Evolutionary conservation across 1,139 yeast species (phyloP).

Genomic region (Suhomyces coccinellae): DNA sequence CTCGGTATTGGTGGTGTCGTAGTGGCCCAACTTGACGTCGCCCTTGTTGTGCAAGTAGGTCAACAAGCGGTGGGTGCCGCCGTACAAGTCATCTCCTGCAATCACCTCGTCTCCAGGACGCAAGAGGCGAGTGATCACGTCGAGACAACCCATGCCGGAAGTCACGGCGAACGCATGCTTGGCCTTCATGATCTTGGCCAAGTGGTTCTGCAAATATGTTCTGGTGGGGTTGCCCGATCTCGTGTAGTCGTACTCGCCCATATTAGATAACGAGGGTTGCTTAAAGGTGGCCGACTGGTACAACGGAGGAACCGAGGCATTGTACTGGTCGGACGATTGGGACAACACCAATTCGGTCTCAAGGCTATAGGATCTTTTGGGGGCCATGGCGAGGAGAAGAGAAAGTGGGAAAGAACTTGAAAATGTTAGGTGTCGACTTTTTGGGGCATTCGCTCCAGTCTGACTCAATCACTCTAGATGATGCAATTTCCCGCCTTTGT

Average conservation of each 20-base stretch:
- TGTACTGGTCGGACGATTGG: slow-evolving; percentile 68
- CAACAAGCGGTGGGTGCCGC: slow-evolving; percentile 86
- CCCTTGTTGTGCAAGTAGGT: slow-evolving; percentile 68
- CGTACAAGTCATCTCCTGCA: slow-evolving; percentile 92
- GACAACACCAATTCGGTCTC: slow-evolving; percentile 77
- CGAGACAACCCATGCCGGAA: slow-evolving; percentile 91
- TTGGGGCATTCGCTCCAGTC: slow-evolving; percentile 3
- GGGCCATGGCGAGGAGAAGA: slow-evolving; percentile 10
- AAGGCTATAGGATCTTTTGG: slow-evolving; percentile 42
- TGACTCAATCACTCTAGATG: slow-evolving; percentile 15
- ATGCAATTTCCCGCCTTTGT: slow-evolving; percentile 11
- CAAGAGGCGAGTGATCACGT: slow-evolving; percentile 73
- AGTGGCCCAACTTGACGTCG: slow-evolving; percentile 70
- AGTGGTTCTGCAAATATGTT: slow-evolving; percentile 72
- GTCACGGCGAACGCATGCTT: slow-evolving; percentile 76
- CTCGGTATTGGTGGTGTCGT: slow-evolving; percentile 76
- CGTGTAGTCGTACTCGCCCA: slow-evolving; percentile 89
- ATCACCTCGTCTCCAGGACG: slow-evolving; percentile 80
- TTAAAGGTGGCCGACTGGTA: slow-evolving; percentile 94
- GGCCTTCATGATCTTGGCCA: slow-evolving; percentile 76
- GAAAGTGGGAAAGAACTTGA: not conserved
- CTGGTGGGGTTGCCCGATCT: slow-evolving; percentile 95
- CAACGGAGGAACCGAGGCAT: slow-evolving; percentile 83
- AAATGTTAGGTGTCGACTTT: slow-evolving; percentile 4
- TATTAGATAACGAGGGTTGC: slow-evolving; percentile 68